phyloP scores from a whole-genome alignment of 2,329 filamentous ascomycete species.

The Penicillium sp. region DNA sequence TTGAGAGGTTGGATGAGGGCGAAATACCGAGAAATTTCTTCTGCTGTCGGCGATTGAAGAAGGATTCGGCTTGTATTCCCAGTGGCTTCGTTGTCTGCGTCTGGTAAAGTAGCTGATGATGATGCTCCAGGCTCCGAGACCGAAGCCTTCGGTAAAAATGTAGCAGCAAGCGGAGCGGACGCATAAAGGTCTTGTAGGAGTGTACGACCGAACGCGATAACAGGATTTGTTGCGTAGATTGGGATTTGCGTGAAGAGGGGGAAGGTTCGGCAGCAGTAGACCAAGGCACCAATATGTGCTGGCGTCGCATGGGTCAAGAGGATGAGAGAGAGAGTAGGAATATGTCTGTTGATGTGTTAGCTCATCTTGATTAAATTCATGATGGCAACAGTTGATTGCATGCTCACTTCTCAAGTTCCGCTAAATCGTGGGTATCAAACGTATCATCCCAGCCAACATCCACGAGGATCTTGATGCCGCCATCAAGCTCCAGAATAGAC shows the following conservation, averaged over 20 bases:
- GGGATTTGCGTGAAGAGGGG: conserved; percentile 89
- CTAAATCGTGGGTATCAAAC: conserved; percentile 78
- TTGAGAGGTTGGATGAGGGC: conserved; percentile 87
- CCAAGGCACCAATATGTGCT: conserved; percentile 87
- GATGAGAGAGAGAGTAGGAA: conserved; percentile 87
- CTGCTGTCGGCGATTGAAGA: conserved; percentile 69
- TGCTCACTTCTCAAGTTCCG: conserved; percentile 81
- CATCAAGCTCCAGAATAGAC: conserved; percentile 94
- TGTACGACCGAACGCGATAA: conserved; percentile 88
- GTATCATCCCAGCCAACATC: conserved; percentile 95
- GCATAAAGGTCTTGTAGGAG: conserved; percentile 89
- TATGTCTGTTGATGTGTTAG: conserved; percentile 59
- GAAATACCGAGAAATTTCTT: conserved; percentile 93
- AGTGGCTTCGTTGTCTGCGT: conserved; percentile 32
- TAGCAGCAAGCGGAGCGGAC: conserved; percentile 82
- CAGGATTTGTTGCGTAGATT: conserved; percentile 88
- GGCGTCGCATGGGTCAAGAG: conserved; percentile 92
- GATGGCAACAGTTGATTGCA: conserved; percentile 1
- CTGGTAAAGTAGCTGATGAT: conserved; percentile 35
- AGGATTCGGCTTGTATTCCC: conserved; percentile 49
- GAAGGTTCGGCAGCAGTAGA: conserved; percentile 95
- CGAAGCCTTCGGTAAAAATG: conserved; percentile 71
- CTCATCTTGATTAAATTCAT: conserved; percentile 7
- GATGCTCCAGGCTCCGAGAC: conserved; percentile 59
- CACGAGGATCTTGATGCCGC: conserved; percentile 90